phyloP scores from a whole-genome alignment of 164 flowering plant species.

The Brasenia schreberi region DNA sequence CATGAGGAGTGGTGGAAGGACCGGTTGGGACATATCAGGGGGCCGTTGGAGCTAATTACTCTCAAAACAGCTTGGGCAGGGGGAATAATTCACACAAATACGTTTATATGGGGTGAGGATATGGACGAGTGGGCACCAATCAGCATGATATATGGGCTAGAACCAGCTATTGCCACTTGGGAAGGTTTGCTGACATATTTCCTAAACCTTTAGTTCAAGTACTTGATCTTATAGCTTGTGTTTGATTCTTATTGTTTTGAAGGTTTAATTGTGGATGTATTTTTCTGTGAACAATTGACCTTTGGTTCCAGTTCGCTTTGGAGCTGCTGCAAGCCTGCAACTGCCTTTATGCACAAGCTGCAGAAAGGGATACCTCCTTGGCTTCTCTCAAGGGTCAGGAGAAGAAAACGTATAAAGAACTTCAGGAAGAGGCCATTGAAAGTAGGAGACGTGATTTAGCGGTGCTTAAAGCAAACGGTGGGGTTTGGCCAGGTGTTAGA shows the following conservation, averaged over 20 bases:
- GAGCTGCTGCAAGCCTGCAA: constrained; percentile 85
- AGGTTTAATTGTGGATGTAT: neutral
- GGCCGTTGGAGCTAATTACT: constrained; percentile 66
- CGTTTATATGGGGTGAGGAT: constrained; percentile 98
- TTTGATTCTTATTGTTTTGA: neutral
- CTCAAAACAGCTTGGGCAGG: constrained; percentile 92
- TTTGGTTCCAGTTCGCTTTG: constrained; percentile 52
- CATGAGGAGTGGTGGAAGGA: constrained; percentile 89
- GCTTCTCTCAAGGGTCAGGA: constrained; percentile 81
- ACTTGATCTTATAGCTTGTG: neutral
- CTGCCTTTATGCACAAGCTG: constrained; percentile 67
- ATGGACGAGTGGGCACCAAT: constrained; percentile 99
- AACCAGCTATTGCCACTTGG: constrained; percentile 92
- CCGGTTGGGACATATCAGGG: constrained; percentile 85
- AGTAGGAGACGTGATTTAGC: constrained; percentile 80
- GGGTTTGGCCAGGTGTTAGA: constrained; percentile 87
- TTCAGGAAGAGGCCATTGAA: constrained; percentile 86
- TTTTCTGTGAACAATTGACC: neutral
- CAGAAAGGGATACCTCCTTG: constrained; percentile 87
- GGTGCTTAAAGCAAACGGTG: constrained; percentile 75
- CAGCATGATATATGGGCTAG: constrained; percentile 84
- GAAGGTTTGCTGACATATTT: constrained; percentile 49
- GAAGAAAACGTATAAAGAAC: constrained; percentile 67
- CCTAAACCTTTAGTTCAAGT: neutral
- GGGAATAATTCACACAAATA: constrained; percentile 82